phyloP scores from a whole-genome alignment of 164 flowering plant genomes.

The Vitis rupestris region DNA sequence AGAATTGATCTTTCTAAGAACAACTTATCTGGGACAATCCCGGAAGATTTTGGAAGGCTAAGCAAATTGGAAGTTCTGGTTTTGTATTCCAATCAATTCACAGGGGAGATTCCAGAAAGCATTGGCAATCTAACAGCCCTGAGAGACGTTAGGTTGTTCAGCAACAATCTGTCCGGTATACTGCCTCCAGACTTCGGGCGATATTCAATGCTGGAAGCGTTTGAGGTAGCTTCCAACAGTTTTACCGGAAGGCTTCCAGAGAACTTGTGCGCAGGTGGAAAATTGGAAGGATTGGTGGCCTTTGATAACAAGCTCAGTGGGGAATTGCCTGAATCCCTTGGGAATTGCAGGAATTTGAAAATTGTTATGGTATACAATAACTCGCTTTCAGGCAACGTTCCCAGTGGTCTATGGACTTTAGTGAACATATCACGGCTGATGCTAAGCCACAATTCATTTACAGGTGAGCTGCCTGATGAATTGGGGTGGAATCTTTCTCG shows the following conservation, averaged over 20 bases:
- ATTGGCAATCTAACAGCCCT: conserved; percentile 32
- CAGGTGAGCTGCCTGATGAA: conserved; percentile 46
- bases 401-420: conserved; percentile 45
- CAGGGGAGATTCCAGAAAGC: conserved; percentile 40
- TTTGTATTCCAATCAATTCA: conserved; percentile 23
- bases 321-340: conserved; percentile 31
- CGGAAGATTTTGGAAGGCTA: conserved; percentile 27
- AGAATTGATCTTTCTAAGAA: conserved; percentile 27
- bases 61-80: conserved; percentile 7
- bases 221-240: conserved; percentile 37
- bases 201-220: conserved; percentile 25
- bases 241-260: conserved; percentile 50
- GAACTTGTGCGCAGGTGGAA: conserved; percentile 32
- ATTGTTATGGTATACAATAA: conserved; percentile 27
- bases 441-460: conserved; percentile 37
- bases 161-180: conserved; percentile 38
- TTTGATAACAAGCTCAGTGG: conserved; percentile 30
- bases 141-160: conserved; percentile 27
- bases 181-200: conserved; percentile 51
- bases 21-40: conserved; percentile 27
- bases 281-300: conserved; percentile 28
- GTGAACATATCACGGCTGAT: conserved; percentile 16
- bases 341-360: conserved; percentile 25
- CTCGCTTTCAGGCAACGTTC: conserved; percentile 39
- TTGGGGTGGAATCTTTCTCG: conserved; percentile 32